Conservation (phyloP, 768 basidiomycete genomes). For the Lentinus tigrinus region DNA sequence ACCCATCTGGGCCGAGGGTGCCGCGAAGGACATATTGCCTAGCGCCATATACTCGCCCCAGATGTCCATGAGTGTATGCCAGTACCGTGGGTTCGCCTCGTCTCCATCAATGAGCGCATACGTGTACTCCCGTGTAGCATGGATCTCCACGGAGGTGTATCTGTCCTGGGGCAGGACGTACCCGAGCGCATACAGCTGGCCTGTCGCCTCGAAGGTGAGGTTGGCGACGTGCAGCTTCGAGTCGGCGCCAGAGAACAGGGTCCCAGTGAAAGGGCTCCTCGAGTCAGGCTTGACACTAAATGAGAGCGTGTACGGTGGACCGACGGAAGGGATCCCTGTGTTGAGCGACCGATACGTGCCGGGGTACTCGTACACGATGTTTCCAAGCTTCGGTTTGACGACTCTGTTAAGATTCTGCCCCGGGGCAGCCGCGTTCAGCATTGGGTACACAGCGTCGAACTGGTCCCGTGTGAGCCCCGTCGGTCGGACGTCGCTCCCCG, state of each 20-base stretch:
- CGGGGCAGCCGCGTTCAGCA: conserved; percentile 38
- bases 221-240: conserved; percentile 36
- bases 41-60: conserved; percentile 39
- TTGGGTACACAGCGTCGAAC: conserved; percentile 36
- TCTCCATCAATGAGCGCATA: conserved; percentile 32
- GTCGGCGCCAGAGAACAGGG: conserved; percentile 37
- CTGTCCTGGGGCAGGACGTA: conserved; percentile 28
- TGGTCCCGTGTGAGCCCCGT: conserved; percentile 34
- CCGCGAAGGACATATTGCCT: conserved; percentile 46
- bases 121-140: conserved; percentile 36
- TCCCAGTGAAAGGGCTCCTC: conserved; percentile 12
- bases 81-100: conserved; percentile 27
- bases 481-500: conserved; percentile 36
- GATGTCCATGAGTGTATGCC: conserved; percentile 37
- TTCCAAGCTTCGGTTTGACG: conserved; percentile 28
- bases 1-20: conserved; percentile 37
- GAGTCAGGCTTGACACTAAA: conserved; percentile 38
- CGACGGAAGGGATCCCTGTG: conserved; percentile 37
- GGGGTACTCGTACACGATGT: conserved; percentile 31
- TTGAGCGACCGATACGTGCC: conserved; percentile 10
- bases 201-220: conserved; percentile 39
- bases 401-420: conserved; percentile 45
- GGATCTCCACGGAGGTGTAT: conserved; percentile 38
- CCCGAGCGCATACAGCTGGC: conserved; percentile 36
- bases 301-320: conserved; percentile 42